phyloP scores from a whole-genome alignment of 371 early-diverging fungal genomes.

The Mortierella sp. region DNA sequence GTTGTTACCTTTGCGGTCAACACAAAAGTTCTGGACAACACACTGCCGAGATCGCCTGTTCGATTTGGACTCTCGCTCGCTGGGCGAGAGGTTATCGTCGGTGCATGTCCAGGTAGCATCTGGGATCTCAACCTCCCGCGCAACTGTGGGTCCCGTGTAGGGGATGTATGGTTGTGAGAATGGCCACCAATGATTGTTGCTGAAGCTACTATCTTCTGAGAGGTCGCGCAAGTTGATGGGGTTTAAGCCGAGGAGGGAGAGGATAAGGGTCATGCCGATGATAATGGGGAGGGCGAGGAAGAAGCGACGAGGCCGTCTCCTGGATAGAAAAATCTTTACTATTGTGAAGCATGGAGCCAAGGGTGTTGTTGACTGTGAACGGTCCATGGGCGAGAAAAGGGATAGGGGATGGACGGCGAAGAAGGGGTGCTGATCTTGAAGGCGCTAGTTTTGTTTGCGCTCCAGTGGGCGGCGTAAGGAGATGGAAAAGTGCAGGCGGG shows the following conservation, averaged over 20 bases:
- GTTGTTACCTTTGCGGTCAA: slow-evolving; percentile 35
- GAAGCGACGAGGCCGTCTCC: neutral
- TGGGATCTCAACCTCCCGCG: slow-evolving; percentile 22
- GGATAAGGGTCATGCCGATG: neutral
- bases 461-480: too few relatives aligned
- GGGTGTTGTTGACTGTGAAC: neutral
- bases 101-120: slow-evolving; percentile 38
- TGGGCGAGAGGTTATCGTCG: slow-evolving; percentile 22
- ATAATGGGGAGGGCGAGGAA: neutral
- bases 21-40: slow-evolving; percentile 34
- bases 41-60: slow-evolving; percentile 36
- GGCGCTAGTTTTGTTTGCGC: too few relatives aligned
- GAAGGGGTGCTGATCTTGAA: too few relatives aligned
- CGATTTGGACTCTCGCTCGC: slow-evolving; percentile 10
- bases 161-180: neutral
- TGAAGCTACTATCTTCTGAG: neutral
- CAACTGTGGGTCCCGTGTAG: slow-evolving; percentile 19
- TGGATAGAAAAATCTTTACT: neutral
- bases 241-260: neutral
- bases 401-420: too few relatives aligned
- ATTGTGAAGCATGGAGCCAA: neutral
- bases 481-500: too few relatives aligned
- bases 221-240: neutral
- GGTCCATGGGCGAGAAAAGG: too few relatives aligned
- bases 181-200: neutral